phyloP scores from a whole-genome alignment of 352 stramenopile genomes.

The Phytopythium boreale region DNA sequence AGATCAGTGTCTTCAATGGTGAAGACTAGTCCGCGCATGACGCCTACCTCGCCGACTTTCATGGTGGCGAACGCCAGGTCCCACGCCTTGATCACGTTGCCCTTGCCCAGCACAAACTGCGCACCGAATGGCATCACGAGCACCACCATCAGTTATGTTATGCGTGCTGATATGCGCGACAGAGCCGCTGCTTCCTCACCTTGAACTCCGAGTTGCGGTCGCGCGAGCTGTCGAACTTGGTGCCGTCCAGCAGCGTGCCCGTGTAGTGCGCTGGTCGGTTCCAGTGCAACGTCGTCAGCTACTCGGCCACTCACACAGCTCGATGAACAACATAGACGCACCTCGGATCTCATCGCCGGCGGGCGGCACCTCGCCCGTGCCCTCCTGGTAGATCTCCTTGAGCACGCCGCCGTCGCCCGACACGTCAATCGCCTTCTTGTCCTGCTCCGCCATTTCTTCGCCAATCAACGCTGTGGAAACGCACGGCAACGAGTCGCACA shows the following conservation, averaged over 20 bases:
- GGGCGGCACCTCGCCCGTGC: constrained; percentile 75
- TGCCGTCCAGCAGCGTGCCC: constrained; percentile 92
- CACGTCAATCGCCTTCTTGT: constrained; percentile 59
- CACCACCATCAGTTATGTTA: constrained; percentile 1
- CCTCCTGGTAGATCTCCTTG: constrained; percentile 91
- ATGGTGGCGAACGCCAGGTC: constrained; percentile 91
- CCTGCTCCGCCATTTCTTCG: constrained; percentile 30
- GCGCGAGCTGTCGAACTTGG: constrained; percentile 94
- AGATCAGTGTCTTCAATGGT: background rate
- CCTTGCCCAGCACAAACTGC: constrained; percentile 82
- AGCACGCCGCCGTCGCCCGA: constrained; percentile 89
- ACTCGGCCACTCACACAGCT: background rate
- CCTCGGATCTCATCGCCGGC: constrained; percentile 82
- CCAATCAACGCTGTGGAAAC: background rate
- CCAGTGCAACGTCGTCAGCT: constrained; percentile 5
- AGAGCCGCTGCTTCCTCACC: no score
- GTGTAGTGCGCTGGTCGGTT: constrained; percentile 91
- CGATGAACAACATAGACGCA: constrained; percentile 16
- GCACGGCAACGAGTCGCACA: background rate
- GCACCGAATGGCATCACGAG: background rate
- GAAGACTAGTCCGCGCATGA: background rate
- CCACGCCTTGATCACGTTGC: constrained; percentile 90
- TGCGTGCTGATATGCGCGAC: no score
- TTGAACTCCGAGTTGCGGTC: constrained; percentile 87
- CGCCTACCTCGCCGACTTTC: constrained; percentile 89